These are phyloP conservation scores for Linum lewisii DNA, from an alignment of 345 rosid species.

Conservation along the genomic window DNA sequence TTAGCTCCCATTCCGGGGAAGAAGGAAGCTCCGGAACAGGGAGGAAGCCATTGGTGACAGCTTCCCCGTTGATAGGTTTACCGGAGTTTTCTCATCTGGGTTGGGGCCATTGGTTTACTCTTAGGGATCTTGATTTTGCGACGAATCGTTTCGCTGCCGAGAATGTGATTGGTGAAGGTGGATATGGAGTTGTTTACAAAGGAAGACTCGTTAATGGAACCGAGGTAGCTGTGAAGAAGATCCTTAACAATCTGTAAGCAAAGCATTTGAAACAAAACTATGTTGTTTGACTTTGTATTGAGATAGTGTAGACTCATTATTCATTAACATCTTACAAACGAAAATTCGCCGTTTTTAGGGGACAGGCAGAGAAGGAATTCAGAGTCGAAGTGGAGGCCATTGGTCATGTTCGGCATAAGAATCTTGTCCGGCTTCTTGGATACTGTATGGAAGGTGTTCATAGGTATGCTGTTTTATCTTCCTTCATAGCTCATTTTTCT, in stretches of 20 bases:
- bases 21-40: slow-evolving; percentile 70
- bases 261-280: no score
- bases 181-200: slow-evolving; percentile 88
- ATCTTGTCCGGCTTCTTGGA: slow-evolving; percentile 88
- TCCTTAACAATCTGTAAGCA: slow-evolving; percentile 85
- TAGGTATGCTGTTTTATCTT: slow-evolving; percentile 36
- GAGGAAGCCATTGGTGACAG: slow-evolving; percentile 48
- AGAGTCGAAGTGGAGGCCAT: slow-evolving; percentile 97
- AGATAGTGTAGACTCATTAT: no score
- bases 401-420: slow-evolving; percentile 93
- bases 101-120: slow-evolving; percentile 99
- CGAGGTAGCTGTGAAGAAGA: slow-evolving; percentile 94
- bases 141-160: slow-evolving; percentile 64
- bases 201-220: slow-evolving; percentile 85
- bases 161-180: slow-evolving; percentile 95
- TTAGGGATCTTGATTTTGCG: slow-evolving; percentile 85
- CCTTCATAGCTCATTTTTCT: slow-evolving; percentile 1
- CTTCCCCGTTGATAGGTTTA: slow-evolving; percentile 85
- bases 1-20: slow-evolving; percentile 75
- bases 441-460: slow-evolving; percentile 89
- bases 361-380: slow-evolving; percentile 97
- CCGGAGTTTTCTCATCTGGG: slow-evolving; percentile 95
- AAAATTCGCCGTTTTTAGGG: slow-evolving; percentile 38
- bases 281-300: no score
- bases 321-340: no score